Base-by-base conservation (phyloP, 352 stramenopile species). In the Hyaloperonospora arabidopsidis region DNA sequence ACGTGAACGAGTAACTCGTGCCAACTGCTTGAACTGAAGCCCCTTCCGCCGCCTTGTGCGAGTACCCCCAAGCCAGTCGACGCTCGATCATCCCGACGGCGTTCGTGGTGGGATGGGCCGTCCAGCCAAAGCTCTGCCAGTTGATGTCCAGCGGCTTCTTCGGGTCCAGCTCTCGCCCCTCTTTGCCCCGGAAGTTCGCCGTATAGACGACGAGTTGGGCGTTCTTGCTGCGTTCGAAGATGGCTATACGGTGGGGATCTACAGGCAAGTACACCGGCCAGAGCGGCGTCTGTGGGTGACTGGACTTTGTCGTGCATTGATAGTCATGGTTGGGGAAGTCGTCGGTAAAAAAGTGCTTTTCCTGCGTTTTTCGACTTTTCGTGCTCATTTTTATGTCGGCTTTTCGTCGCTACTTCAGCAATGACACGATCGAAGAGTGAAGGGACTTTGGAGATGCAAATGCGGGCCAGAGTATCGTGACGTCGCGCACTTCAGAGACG, bases 221-320 rank as follows among this genome's bases (percentile, higher is more conserved):
- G 52, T 89, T 89, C 67, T 89, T 89, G 46, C 71, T 86, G 58
- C 79, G 79, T 61, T 89, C 79, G 38, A 89, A 88, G 54, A 89
- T 65, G 57, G 84, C 69, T 45, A 88, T 53, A 8, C 77, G 79
- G 62, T 87, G 72, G 49, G 83, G 58, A 45, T 79, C 44, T 45
- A 71, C 58, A 14, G 79, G 67, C 49, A 89, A 65, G 38, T 89
- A 89, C 45, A 67, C 49, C 22, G 79, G 79, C 79, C 79, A 89
- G 36, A 87, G 62, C 46, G 82, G 68, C 45, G 69, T 84, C 63
- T 88, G 77, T 25, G 62, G 22, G 41, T 89, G 75, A 14, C 63
- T 49, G 0, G 77, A 88, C 43, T 61, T 54, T 7, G 76, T 87
- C 19, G 79, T 89, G 35, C 72, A 64, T 43, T 62, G 39, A 62